Conservation (phyloP, 1,284 basidiomycete genomes). For the Boletus semigastroideus region DNA sequence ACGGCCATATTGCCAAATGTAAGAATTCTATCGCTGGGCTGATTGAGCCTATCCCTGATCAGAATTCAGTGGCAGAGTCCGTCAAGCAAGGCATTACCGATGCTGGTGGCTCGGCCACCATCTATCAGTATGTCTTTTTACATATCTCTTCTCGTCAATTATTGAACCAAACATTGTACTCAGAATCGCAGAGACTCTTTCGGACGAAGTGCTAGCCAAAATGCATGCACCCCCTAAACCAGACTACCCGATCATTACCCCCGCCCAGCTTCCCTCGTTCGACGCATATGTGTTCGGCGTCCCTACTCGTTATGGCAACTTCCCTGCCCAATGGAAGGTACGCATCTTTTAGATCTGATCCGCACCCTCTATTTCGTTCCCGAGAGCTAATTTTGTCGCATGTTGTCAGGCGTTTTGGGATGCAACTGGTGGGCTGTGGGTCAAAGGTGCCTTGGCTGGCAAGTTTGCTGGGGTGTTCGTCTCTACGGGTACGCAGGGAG, state of each 20-base stretch:
- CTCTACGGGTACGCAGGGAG: constrained; percentile 41
- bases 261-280: constrained; percentile 42
- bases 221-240: constrained; percentile 51
- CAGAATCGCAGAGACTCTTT: constrained; percentile 55
- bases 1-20: constrained; percentile 48
- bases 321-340: constrained; percentile 39
- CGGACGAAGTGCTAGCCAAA: constrained; percentile 51
- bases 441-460: constrained; percentile 46
- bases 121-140: constrained; percentile 38
- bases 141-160: neutral
- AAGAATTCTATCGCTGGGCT: constrained; percentile 5
- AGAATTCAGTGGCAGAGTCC: constrained; percentile 46
- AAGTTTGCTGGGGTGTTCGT: constrained; percentile 54
- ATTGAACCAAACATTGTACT: neutral
- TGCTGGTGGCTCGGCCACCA: constrained; percentile 48
- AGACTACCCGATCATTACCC: constrained; percentile 48
- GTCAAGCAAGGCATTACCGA: constrained; percentile 47
- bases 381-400: constrained; percentile 5
- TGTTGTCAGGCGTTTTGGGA: constrained; percentile 45
- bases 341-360: neutral
- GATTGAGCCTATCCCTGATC: neutral
- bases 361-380: neutral
- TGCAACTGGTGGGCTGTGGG: constrained; percentile 53
- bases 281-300: constrained; percentile 44
- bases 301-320: constrained; percentile 47